Percentiles rank a stretch among this genome's conserved stretches.
phyloP scores from a whole-genome alignment of 176 grass and related monocot species.

The Bolboschoenus planiculmis region DNA sequence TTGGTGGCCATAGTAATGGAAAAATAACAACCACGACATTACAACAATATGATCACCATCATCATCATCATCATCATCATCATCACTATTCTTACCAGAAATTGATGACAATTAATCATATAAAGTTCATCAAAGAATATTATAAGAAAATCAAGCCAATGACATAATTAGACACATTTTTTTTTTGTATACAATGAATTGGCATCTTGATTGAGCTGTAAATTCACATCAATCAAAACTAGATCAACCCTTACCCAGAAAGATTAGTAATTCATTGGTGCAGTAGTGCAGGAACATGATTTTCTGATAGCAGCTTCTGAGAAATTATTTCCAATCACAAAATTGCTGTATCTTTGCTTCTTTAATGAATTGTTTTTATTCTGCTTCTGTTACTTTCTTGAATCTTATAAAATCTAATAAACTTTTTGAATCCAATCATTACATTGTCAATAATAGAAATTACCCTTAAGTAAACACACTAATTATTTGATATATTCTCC shows the following conservation, averaged over 20 bases:
- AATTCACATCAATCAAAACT: too few relatives aligned
- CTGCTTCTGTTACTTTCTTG: not conserved
- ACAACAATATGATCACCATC: not conserved
- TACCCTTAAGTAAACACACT: too few relatives aligned
- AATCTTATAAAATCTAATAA: not conserved
- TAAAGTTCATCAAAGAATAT: not conserved
- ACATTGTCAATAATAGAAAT: too few relatives aligned
- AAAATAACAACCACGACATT: not conserved
- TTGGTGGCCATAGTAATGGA: not conserved
- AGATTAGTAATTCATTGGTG: not conserved
- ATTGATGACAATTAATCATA: not conserved
- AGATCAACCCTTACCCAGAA: not conserved
- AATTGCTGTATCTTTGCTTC: too few relatives aligned
- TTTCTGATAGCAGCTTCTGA: not conserved
- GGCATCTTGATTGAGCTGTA: not conserved
- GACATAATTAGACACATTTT: not conserved
- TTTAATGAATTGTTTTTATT: too few relatives aligned
- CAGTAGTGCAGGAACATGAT: not conserved
- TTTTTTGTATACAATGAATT: not conserved
- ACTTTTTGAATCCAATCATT: not conserved
- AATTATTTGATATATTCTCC: not conserved
- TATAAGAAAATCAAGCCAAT: not conserved
- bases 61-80: not conserved
- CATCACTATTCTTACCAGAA: not conserved
- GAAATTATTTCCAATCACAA: not conserved